Evolutionary conservation across 2,329 filamentous ascomycete genomes (phyloP), one percentile per base, ranked within the genome.

Genomic region (Penicillium rolfsii): DNA sequence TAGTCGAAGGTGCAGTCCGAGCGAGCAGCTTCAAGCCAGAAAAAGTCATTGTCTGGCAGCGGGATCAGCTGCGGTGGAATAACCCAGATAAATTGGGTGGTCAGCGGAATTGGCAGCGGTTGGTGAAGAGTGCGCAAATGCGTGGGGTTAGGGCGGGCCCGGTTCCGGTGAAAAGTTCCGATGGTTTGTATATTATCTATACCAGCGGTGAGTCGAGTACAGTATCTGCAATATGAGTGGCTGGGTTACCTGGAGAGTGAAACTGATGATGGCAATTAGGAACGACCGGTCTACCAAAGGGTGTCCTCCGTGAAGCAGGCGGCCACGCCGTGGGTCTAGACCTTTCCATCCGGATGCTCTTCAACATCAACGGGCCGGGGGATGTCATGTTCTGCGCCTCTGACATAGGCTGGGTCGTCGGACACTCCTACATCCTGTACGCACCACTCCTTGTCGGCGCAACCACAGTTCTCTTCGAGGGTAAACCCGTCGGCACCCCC

Each of bases 321-420:
- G 93, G 93, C 1, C 92, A 96, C 75, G 92, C 91, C 0, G 93
- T 97, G 0, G 92, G 92, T 0, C 79, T 97, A 33, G 87, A 93
- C 66, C 81, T 96, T 35, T 92, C 90, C 11, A 91, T 96, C 67
- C 87, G 87, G 71, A 93, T 94, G 68, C 79, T 96, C 4, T 96
- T 96, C 71, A 88, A 89, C 49, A 87, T 97, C 55, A 87, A 89
- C 61, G 91, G 92, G 0, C 91, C 91, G 0, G 91, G 91, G 0
- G 92, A 96, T 73, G 91, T 96, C 62, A 86, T 90, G 76, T 89
- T 91, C 73, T 90, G 88, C 5, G 89, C 90, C 1, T 91, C 89
- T 14, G 93, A 98, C 71, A 94, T 97, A 59, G 94, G 93, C 35
- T 97, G 93, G 94, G 91, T 93, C 0, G 91, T 95, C 0, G 91